Conservation (phyloP, 768 basidiomycete species). For the Termitomyces sp. region DNA sequence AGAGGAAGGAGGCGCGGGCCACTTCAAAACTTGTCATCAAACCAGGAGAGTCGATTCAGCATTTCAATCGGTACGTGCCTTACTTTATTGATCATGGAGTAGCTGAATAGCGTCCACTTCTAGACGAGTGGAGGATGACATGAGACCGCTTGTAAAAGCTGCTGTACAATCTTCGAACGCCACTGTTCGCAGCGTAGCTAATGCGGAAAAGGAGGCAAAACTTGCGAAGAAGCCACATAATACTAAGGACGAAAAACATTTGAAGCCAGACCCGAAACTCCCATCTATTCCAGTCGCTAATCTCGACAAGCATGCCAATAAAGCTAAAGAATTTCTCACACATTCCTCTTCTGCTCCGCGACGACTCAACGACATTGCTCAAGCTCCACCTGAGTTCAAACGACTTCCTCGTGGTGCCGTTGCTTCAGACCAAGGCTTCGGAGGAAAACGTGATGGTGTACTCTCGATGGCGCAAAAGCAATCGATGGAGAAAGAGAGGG, state of each 20-base stretch:
- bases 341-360: conserved; percentile 50
- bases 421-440: conserved; percentile 6
- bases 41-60: conserved; percentile 65
- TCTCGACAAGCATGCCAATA: conserved; percentile 19
- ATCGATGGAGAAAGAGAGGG: conserved; percentile 74
- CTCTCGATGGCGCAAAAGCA: conserved; percentile 70
- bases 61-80: conserved; percentile 63
- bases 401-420: conserved; percentile 14
- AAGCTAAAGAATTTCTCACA: conserved; percentile 43
- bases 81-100: too few relatives aligned
- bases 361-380: conserved; percentile 27
- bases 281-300: neutral
- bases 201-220: conserved; percentile 30
- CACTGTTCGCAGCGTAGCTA: conserved; percentile 37
- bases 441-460: conserved; percentile 36
- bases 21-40: conserved; percentile 37
- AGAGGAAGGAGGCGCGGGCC: conserved; percentile 17
- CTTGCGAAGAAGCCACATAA: conserved; percentile 16
- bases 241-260: conserved; percentile 13
- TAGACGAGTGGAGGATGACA: conserved; percentile 70
- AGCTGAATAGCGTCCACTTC: neutral
- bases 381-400: conserved; percentile 23
- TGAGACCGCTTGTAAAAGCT: conserved; percentile 57
- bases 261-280: conserved; percentile 8
- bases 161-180: conserved; percentile 56